These are phyloP conservation scores for Metschnikowia corniflorae DNA, from an alignment of 805 yeast species.

Conservation along the genomic window DNA sequence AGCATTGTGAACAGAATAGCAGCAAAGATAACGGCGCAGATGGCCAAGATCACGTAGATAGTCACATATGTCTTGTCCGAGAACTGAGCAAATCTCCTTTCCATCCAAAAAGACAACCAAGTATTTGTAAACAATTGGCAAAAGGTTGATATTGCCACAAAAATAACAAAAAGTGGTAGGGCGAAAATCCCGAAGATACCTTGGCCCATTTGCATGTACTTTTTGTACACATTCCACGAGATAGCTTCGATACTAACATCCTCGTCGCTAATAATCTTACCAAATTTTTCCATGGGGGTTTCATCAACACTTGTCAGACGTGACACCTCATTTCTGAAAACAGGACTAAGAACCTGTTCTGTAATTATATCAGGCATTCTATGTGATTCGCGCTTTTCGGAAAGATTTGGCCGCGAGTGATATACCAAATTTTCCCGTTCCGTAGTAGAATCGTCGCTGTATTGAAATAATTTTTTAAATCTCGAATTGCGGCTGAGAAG, in stretches of 20 bases:
- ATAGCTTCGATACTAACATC: constrained; percentile 38
- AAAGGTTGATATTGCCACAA: constrained; percentile 35
- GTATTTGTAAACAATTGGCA: constrained; percentile 42
- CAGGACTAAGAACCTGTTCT: neutral
- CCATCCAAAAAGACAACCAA: constrained; percentile 44
- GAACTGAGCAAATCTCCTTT: constrained; percentile 24
- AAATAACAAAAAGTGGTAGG: constrained; percentile 29
- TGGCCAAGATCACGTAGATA: constrained; percentile 33
- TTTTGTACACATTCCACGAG: constrained; percentile 37
- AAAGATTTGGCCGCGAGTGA: neutral
- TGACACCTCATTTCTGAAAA: no score
- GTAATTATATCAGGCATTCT: no score
- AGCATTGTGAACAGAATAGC: constrained; percentile 39
- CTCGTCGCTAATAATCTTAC: constrained; percentile 35
- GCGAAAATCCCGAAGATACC: constrained; percentile 31
- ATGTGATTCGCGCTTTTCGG: no score
- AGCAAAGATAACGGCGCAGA: constrained; percentile 37
- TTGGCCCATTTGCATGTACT: constrained; percentile 34
- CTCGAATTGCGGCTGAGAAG: constrained; percentile 35
- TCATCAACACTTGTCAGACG: no score
- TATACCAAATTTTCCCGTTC: neutral
- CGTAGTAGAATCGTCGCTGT: constrained; percentile 26
- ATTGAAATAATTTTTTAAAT: constrained; percentile 52
- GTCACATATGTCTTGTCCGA: constrained; percentile 34
- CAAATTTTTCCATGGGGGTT: constrained; percentile 13